Conservation (phyloP, 2,329 filamentous ascomycete species). For the Ceratocystis cacaofunesta region DNA sequence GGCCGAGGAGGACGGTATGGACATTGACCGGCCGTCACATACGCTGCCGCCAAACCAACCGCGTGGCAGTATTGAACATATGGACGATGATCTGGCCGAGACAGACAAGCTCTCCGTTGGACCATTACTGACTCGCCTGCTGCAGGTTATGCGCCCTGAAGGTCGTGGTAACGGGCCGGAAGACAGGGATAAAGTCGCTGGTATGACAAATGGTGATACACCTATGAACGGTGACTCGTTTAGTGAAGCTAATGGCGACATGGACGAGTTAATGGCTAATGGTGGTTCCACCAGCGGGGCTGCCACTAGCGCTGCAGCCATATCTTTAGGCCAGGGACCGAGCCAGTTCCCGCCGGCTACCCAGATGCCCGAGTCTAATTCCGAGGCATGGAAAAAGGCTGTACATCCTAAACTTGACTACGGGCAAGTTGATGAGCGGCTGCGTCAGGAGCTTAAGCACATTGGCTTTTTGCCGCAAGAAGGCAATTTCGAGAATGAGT, state of each 20-base stretch:
- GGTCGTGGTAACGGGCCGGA: constrained; percentile 41
- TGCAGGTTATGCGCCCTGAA: constrained; percentile 70
- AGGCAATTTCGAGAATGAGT: constrained; percentile 48
- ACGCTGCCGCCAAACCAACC: constrained; percentile 65
- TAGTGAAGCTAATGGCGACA: constrained; percentile 30
- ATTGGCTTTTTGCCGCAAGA: constrained; percentile 71
- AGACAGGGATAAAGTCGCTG: constrained; percentile 30
- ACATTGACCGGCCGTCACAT: constrained; percentile 55
- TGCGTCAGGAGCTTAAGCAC: constrained; percentile 80
- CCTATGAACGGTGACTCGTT: constrained; percentile 14
- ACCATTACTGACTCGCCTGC: constrained; percentile 66
- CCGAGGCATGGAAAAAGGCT: constrained; percentile 65
- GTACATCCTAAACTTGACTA: constrained; percentile 68
- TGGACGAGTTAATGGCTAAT: background rate
- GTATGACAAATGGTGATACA: constrained; percentile 30
- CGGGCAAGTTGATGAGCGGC: constrained; percentile 70
- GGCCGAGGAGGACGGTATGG: constrained; percentile 81
- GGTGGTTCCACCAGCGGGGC: background rate
- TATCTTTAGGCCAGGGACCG: background rate
- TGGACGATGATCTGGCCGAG: constrained; percentile 75
- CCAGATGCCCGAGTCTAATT: constrained; percentile 61
- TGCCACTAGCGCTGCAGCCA: background rate
- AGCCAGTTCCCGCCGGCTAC: constrained; percentile 51
- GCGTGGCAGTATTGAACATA: constrained; percentile 69
- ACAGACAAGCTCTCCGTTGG: constrained; percentile 82